phyloP scores from a whole-genome alignment of 192 early-diverging fungal species.

The Coemansia sp. region DNA sequence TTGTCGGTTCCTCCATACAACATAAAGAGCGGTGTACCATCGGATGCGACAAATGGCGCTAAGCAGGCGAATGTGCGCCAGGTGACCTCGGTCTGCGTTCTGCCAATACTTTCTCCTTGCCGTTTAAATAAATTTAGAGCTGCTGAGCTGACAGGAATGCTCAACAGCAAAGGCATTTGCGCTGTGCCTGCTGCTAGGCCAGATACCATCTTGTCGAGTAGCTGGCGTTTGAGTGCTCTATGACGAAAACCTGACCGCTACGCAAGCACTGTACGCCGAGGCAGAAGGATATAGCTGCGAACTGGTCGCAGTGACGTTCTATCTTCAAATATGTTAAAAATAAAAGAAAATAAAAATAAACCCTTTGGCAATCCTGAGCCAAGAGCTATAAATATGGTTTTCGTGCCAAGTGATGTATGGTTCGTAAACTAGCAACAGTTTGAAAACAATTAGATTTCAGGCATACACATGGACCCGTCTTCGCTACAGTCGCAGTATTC shows the following conservation, averaged over 20 bases:
- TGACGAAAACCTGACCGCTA: too few relatives aligned
- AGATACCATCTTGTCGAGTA: too few relatives aligned
- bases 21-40: conserved; percentile 39
- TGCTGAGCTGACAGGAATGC: too few relatives aligned
- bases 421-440: too few relatives aligned
- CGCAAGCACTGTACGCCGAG: too few relatives aligned
- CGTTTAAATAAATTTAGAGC: neutral
- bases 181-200: too few relatives aligned
- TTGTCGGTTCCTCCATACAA: conserved; percentile 47
- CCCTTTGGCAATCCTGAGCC: neutral
- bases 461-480: conserved; percentile 5
- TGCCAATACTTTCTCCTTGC: neutral
- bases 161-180: too few relatives aligned
- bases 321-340: neutral
- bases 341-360: neutral
- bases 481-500: conserved; percentile 20
- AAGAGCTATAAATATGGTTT: neutral
- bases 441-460: neutral
- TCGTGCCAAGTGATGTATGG: too few relatives aligned
- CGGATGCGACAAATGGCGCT: conserved; percentile 34
- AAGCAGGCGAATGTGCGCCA: conserved; percentile 49
- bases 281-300: too few relatives aligned
- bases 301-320: too few relatives aligned
- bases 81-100: neutral
- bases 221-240: too few relatives aligned